Evolutionary conservation across 129 eudicot genomes (phyloP), one percentile per base, ranked within the genome.

Genomic region (Pittosporum tobira): DNA sequence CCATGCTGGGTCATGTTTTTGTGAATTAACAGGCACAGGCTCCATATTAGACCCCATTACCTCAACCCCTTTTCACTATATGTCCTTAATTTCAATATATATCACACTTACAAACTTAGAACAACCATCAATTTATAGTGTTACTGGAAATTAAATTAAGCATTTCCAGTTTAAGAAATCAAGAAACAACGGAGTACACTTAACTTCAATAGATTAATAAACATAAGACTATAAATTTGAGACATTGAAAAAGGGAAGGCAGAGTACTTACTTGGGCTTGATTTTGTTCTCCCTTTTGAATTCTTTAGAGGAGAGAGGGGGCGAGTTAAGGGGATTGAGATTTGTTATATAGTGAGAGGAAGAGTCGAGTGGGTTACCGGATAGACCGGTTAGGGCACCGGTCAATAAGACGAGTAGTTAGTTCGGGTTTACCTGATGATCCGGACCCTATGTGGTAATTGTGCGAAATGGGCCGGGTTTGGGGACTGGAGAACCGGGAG

Each of bases 1-100:
- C 98, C 98, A 91, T 24, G 98, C 98, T 19, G 94, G 90, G 42
- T 91, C 98, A 69, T 83, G 94, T 69, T 91, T 91, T 71, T 86
- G 89, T 36, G 95, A 67, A 52, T 74, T 91, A 48, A 83, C 80
- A 14, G 88, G 74, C 28, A 83, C 90, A 30, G 74, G 88, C 71
- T 87, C 94, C 69, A 90, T 77, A 64, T 68, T 59, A 45, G 85
- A 83, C 34, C 73, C 75, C 95, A 90, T 82, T 69, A 48, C 63
- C 38, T 4, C 51, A 52, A 15, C 42, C 29, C 19, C 13, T 34
- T 45, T 14, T 7, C 0, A 37, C 48, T 34, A 21, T 19, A 2
- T 12, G 48, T 8, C n/a, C n/a, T 10, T 12, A 62, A 47, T 4
- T 11, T 11, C 54, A 34, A 11, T 26, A 34, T 2, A 21, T 4